A percentile compares a stretch with the other conserved stretches of the same genome.
phyloP scores from a whole-genome alignment of 75 land plant species.

The Cunninghamia lanceolata region DNA sequence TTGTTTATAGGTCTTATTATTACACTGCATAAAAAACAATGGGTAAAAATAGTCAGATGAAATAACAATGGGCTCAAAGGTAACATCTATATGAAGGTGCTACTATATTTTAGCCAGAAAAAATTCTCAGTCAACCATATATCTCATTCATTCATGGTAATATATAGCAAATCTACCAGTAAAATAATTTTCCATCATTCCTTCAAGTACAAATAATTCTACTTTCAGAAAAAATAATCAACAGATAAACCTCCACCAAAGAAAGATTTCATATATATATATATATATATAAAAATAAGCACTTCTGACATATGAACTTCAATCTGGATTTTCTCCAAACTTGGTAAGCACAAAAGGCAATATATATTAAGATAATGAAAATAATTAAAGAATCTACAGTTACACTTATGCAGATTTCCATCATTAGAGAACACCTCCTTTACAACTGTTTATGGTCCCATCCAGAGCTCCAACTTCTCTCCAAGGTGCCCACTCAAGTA shows the following conservation, averaged over 20 bases:
- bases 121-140: background rate
- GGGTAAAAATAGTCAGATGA: background rate
- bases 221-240: background rate
- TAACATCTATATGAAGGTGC: background rate
- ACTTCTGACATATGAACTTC: background rate
- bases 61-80: background rate
- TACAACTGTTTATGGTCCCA: slow-evolving; percentile 15
- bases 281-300: background rate
- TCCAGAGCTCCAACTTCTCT: slow-evolving; percentile 6
- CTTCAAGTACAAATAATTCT: background rate
- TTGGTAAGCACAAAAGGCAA: background rate
- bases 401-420: slow-evolving; percentile 6
- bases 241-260: background rate
- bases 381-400: slow-evolving; percentile 15
- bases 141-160: background rate
- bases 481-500: slow-evolving; percentile 4
- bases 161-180: background rate
- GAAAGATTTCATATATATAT: background rate
- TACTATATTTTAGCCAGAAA: background rate
- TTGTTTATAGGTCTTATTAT: background rate
- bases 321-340: background rate
- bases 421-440: slow-evolving; percentile 1
- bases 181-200: background rate
- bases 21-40: background rate
- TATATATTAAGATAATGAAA: background rate